Evolutionary conservation across 768 basidiomycete species (phyloP).

Genomic region (Auricularia heimuer): DNA sequence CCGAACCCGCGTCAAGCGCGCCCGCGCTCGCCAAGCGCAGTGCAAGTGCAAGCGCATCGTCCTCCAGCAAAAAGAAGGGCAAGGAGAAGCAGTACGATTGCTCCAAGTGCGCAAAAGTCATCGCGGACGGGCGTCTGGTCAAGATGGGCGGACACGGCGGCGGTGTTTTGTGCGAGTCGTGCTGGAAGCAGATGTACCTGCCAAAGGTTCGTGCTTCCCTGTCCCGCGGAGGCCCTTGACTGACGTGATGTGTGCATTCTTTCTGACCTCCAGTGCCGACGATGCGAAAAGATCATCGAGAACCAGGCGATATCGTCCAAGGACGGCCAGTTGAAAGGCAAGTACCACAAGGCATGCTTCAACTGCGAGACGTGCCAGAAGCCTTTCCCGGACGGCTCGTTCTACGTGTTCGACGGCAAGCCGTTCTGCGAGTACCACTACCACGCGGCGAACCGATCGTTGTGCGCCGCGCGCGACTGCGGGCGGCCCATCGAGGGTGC

Average conservation of each 20-base stretch:
- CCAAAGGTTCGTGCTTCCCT: conserved; percentile 56
- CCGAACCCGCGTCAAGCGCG: not conserved
- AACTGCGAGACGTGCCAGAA: conserved; percentile 73
- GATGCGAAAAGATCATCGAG: conserved; percentile 81
- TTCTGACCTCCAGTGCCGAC: conserved; percentile 52
- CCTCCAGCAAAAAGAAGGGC: not conserved
- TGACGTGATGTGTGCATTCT: not conserved
- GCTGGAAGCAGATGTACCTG: conserved; percentile 95
- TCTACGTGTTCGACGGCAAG: conserved; percentile 86
- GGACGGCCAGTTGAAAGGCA: conserved; percentile 92
- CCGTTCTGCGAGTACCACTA: conserved; percentile 90
- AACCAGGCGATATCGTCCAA: conserved; percentile 83
- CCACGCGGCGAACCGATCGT: conserved; percentile 81
- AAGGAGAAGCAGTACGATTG: not conserved
- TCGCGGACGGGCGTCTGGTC: not conserved
- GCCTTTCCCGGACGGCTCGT: conserved; percentile 85
- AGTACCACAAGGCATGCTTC: conserved; percentile 89
- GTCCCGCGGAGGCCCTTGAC: not conserved
- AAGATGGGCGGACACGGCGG: not conserved
- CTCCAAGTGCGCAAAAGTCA: not conserved
- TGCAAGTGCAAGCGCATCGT: not conserved
- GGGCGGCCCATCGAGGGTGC: conserved; percentile 89
- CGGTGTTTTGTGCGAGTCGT: conserved; percentile 69
- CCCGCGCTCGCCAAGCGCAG: not conserved
- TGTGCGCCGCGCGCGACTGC: conserved; percentile 71